phyloP scores from a whole-genome alignment of 352 stramenopile species.

The Phytopythium oedochilum region DNA sequence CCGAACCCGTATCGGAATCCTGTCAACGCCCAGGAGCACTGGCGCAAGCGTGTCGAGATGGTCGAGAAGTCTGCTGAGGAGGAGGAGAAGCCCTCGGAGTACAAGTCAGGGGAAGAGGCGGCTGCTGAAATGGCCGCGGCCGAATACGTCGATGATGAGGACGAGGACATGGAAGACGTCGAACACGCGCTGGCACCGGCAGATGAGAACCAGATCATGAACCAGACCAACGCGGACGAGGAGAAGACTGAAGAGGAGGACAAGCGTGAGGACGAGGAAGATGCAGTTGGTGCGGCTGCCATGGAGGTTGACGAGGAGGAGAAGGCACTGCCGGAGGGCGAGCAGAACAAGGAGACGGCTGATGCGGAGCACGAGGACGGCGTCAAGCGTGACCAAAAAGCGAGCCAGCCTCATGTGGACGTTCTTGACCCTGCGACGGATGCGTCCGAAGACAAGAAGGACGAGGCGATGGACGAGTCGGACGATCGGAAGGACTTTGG shows the following conservation, averaged over 20 bases:
- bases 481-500: slow-evolving; percentile 25
- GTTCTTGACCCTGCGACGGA: not conserved
- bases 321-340: slow-evolving; percentile 6
- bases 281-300: slow-evolving; percentile 36
- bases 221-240: slow-evolving; percentile 37
- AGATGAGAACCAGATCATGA: slow-evolving; percentile 66
- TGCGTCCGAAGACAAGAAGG: slow-evolving; percentile 10
- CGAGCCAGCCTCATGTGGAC: not conserved
- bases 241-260: slow-evolving; percentile 62
- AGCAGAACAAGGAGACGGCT: slow-evolving; percentile 25
- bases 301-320: slow-evolving; percentile 65
- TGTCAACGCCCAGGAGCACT: slow-evolving; percentile 95
- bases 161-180: slow-evolving; percentile 57
- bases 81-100: slow-evolving; percentile 22
- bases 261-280: slow-evolving; percentile 18
- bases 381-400: slow-evolving; percentile 3
- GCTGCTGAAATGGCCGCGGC: slow-evolving; percentile 39
- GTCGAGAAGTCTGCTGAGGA: slow-evolving; percentile 44
- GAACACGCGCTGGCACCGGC: slow-evolving; percentile 61
- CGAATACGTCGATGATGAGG: slow-evolving; percentile 64
- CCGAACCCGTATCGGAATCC: slow-evolving; percentile 95
- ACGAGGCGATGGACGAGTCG: slow-evolving; percentile 12
- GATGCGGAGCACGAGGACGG: slow-evolving; percentile 13
- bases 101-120: slow-evolving; percentile 19
- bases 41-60: slow-evolving; percentile 95